Base-by-base conservation (phyloP, 202 grass and related monocot species). In the Carex arenaria region DNA sequence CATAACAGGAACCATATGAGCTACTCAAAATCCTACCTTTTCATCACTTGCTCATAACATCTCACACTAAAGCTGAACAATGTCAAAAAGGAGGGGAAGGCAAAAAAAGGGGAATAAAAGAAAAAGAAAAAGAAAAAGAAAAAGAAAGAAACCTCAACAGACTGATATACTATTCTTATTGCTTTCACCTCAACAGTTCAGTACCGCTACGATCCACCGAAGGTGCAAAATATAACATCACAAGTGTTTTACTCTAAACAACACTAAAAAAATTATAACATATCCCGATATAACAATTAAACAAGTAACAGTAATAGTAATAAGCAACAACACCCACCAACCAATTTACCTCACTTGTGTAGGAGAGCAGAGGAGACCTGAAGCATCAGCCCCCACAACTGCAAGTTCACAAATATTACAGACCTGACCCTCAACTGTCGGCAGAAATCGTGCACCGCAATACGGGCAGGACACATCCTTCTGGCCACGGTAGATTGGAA, bases 401-500 rank as follows among this genome's bases (percentile, higher is more conserved):
- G 96, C 81, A 64, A 99, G 91, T 72, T 99, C 96, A 38, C 96
- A 99, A 81, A 96, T 89, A 82, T 87, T 93, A 89, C 96, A 99
- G 81, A 99, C 84, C 86, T 94, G 93, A 67, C 93, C 91, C 77
- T 93, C 91, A 3, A 84, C 64, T 7, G 86, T 52, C 10, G 91
- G 93, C 52, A 92, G 89, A 60, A 96, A 99, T 68, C 86, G 80
- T 61, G 88, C 89, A 19, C 69, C 81, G 10, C 96, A 99, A 79
- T 96, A 99, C 0, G 96, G 93, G 82, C 96, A 99, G 53, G 91
- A 89, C 51, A 99, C 76, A 62, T 92, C 96, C 87, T 94, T 99
- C 85, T 99, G 96, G 55, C 96, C 96, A 56, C 96, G 93, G 84
- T 99, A 99, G 60, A 99, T 99, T 3, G 93, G 96, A 81, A 92